Base-by-base conservation (phyloP, 257 asterid species). In the Vinca minor region DNA sequence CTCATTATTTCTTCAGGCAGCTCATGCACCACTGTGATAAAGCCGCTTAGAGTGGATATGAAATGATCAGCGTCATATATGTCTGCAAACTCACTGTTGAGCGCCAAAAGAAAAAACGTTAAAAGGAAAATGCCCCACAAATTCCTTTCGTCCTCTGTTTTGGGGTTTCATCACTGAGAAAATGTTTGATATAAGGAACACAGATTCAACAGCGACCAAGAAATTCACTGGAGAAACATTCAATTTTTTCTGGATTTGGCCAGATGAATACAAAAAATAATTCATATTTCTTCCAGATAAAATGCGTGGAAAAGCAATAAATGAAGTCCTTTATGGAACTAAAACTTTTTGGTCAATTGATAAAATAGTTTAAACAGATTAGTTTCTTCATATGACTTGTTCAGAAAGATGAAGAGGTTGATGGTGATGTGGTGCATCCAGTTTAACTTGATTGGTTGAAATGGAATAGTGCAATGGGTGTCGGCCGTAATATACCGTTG, bases 51-150 rank as follows among this genome's bases (percentile, higher is more conserved):
- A 68, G 87, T 65, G 57, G 85, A 79, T 63, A 87, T 79, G 67
- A 87, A 90, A 77, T 85, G 84, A 60, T 85, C 87, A 68, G 82
- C 95, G 6, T 90, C 95, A 62, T 90, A 90, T 61, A 90, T 90
- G 73, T 90, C 95, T 53, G 80, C 79, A 75, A 90, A 90, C 67
- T 69, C 77, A 69, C 97, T 90, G 95, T 2, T 17, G 66, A 56
- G 48, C 38, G 67, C 69, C 76, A 66, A 53, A 59, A 55, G 49
- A 61, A 26, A 53, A 1, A 13, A 53, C 36, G 28, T 53, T 28
- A 53, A 53, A 28, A 31, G 59, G 28, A 28, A 12, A n/a, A 31
- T 35, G 38, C 60, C 10, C 5, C 7, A 3, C 45, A 39, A 53
- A 4, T 53, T 17, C 29, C 5, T 52, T 4, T 1, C 9, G 11